These are phyloP conservation scores for Cronartium quercuum DNA, from an alignment of 1,284 basidiomycete genomes.

Conservation along the genomic window DNA sequence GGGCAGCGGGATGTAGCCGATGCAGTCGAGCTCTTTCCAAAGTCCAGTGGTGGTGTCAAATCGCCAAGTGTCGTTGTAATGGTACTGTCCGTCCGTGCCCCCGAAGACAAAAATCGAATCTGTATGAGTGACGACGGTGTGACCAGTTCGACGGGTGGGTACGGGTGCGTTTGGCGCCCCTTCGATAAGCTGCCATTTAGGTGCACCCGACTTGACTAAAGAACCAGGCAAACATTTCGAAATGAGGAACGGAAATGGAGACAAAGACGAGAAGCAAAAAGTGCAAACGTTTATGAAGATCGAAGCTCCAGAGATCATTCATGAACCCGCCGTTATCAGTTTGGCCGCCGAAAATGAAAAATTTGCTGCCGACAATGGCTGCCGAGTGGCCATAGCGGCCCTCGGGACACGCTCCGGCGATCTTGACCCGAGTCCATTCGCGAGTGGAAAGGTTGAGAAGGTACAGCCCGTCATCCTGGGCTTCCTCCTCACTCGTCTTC, in stretches of 20 bases:
- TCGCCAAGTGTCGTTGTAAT: conserved; percentile 99
- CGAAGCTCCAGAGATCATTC: conserved; percentile 94
- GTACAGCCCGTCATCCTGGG: conserved; percentile 89
- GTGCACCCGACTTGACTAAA: conserved; percentile 54
- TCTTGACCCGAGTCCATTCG: conserved; percentile 86
- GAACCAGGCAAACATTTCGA: not conserved
- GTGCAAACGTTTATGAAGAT: conserved; percentile 77
- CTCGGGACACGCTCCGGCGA: conserved; percentile 66
- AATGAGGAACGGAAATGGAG: not conserved
- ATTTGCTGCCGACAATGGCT: conserved; percentile 81
- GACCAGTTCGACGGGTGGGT: conserved; percentile 85
- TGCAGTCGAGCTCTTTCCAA: conserved; percentile 93
- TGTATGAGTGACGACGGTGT: conserved; percentile 76
- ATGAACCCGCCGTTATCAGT: conserved; percentile 78
- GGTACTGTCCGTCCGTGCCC: conserved; percentile 94
- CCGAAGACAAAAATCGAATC: conserved; percentile 89
- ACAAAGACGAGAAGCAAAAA: not conserved
- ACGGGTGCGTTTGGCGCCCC: conserved; percentile 65
- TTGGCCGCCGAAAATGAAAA: conserved; percentile 95
- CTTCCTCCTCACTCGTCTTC: conserved; percentile 61
- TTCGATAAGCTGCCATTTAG: conserved; percentile 46
- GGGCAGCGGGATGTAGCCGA: conserved; percentile 93
- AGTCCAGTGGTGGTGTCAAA: conserved; percentile 74
- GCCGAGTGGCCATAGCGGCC: conserved; percentile 96
- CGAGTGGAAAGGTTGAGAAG: conserved; percentile 85